phyloP scores from a whole-genome alignment of 148 eudicot genomes.

The Limonium bicolor region DNA sequence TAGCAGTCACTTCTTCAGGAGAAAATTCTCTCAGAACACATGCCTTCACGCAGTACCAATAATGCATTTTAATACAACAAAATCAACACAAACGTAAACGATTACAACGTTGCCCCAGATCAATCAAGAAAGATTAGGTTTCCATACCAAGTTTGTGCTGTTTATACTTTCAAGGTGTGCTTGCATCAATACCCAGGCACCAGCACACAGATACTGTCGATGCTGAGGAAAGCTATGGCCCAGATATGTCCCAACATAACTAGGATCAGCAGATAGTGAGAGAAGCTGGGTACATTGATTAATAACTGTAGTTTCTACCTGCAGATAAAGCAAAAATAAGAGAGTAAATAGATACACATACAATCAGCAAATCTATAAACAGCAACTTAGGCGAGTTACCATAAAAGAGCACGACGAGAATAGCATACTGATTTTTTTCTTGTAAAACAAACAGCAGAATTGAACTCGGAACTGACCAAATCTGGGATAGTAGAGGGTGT shows the following conservation, averaged over 20 bases:
- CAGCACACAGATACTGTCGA: constrained; percentile 90
- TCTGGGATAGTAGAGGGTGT: no score
- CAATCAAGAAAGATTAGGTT: background rate
- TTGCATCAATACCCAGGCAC: constrained; percentile 96
- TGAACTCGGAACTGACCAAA: no score
- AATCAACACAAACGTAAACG: background rate
- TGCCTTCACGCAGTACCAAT: constrained; percentile 27
- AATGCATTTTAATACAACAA: background rate
- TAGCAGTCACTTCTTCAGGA: constrained; percentile 96
- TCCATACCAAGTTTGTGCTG: constrained; percentile 58
- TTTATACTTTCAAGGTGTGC: constrained; percentile 91
- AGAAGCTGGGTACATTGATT: constrained; percentile 93
- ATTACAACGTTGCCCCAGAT: background rate
- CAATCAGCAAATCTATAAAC: no score
- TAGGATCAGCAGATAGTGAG: constrained; percentile 76
- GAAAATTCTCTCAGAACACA: constrained; percentile 87
- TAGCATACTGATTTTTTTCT: no score
- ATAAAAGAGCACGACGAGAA: no score
- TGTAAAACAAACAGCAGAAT: no score
- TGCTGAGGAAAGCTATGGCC: constrained; percentile 78
- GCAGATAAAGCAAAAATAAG: constrained; percentile 22
- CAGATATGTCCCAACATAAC: constrained; percentile 67
- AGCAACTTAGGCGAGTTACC: no score
- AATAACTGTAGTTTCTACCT: constrained; percentile 90
- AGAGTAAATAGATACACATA: no score